These are phyloP conservation scores for Stephania japonica DNA, from an alignment of 164 flowering plant genomes.

Conservation along the genomic window DNA sequence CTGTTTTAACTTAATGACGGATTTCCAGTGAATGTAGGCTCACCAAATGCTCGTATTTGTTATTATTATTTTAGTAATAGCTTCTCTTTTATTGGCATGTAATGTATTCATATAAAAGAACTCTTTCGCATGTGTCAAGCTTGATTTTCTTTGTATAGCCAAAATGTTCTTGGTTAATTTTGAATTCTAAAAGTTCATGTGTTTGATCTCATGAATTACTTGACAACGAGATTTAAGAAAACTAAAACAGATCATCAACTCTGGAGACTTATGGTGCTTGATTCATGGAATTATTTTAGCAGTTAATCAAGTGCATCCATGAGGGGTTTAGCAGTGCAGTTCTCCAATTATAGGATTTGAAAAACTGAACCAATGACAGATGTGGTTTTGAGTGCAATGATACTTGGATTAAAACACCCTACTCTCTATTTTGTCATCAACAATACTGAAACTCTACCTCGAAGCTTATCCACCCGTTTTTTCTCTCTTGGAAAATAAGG, in stretches of 20 bases:
- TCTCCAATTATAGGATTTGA: not conserved
- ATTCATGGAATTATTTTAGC: not conserved
- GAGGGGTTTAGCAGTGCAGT: not conserved
- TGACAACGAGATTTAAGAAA: not conserved
- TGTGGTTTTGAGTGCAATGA: not conserved
- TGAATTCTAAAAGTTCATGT: not conserved
- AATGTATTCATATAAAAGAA: not conserved
- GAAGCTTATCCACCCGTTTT: not conserved
- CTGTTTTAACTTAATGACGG: not conserved
- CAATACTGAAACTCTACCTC: not conserved
- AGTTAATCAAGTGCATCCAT: not conserved
- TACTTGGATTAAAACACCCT: no score
- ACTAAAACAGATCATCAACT: not conserved
- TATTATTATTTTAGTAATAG: not conserved
- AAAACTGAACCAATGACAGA: not conserved
- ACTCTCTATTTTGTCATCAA: no score
- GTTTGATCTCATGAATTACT: not conserved
- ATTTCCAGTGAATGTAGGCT: not conserved
- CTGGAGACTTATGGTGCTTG: not conserved
- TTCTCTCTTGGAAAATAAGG: not conserved
- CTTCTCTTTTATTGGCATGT: no score
- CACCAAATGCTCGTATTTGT: not conserved
- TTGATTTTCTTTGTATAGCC: not conserved
- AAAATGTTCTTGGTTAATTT: not conserved
- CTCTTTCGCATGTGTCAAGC: not conserved